Conservation (phyloP, 2,329 filamentous ascomycete species). For the Calonectria hongkongensis region DNA sequence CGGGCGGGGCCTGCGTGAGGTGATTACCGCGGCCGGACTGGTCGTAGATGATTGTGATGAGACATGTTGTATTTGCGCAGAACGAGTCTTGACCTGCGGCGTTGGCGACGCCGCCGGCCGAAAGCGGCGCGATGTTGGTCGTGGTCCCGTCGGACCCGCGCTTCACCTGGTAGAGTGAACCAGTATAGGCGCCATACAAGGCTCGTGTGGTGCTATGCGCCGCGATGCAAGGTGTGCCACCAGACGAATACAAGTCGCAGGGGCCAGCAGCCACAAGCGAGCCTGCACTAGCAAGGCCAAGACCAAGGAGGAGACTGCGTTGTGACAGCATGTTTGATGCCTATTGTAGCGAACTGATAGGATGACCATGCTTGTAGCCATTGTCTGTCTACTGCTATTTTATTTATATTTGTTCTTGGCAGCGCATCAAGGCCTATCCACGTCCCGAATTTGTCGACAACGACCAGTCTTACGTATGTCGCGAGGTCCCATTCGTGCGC, state of each 20-base stretch:
- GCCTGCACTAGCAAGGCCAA: conserved; percentile 32
- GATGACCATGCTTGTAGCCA: not conserved
- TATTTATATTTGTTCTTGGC: conserved; percentile 21
- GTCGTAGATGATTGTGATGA: conserved; percentile 80
- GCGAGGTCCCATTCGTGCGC: conserved; percentile 29
- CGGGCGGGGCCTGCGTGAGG: conserved; percentile 75
- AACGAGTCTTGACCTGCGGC: conserved; percentile 77
- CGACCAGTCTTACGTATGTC: not conserved
- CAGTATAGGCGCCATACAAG: conserved; percentile 72
- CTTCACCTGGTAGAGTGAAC: conserved; percentile 75
- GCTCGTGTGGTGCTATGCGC: conserved; percentile 80
- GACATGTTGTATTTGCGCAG: conserved; percentile 76
- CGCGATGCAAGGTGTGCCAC: conserved; percentile 77
- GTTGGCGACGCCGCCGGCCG: conserved; percentile 78
- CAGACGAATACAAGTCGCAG: conserved; percentile 77
- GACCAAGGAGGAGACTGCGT: conserved; percentile 46
- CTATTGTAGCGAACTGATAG: not conserved
- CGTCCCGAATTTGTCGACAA: not conserved
- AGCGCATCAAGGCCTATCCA: not conserved
- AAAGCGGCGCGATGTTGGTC: conserved; percentile 62
- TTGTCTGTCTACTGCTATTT: not conserved
- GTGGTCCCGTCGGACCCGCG: conserved; percentile 68
- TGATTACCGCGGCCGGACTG: conserved; percentile 78
- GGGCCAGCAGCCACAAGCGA: conserved; percentile 62
- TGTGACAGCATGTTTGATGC: conserved; percentile 16